Base-by-base conservation (phyloP, 305 asterid genomes). In the Rubia occidens region DNA sequence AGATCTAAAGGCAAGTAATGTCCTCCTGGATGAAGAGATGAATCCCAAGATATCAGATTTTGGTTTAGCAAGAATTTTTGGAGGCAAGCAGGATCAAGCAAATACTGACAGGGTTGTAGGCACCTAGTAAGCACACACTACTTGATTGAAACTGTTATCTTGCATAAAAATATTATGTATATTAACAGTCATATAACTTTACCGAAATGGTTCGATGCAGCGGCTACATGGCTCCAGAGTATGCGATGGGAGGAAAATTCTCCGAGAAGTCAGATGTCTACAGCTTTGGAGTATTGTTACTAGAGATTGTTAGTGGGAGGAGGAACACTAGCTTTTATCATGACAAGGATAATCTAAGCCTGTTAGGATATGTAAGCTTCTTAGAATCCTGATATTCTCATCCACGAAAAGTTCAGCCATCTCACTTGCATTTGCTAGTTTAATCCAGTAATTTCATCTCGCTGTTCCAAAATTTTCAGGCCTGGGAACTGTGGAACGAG, bases 41-140 rank as follows among this genome's bases (percentile, higher is more conserved):
- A 67, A 67, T 49, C 69, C 77, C 14, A 73, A 65, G 40, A 73
- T 73, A 73, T 66, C 76, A 43, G 76, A 73, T 66, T 73, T 73
- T 43, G 72, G 68, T 42, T 60, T 73, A 55, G 76, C 76, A 24
- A 66, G 67, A 24, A 66, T 72, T 5, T 66, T 66, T 11, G 66
- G 67, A 29, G 60, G 49, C 65, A 66, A 72, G 5, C 42, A 66
- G 61, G 71, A 72, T 44, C 40, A 66, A 58, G 71, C 43, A 18
- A 45, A 66, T 11, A 72, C 76, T 8, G 58, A 1, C 17, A 66
- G 71, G 35, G 76, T 72, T 1, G 71, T 56, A 0, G 71, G 67
- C 53, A 72, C 71, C 66, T 65, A 53, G 75, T 71, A 63, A 71
- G 70, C 11, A 10, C 15, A 35, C 39, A 35, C 39, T 3, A 32